Evolutionary conservation across 2,329 filamentous ascomycete species (phyloP).

Genomic region (Escovopsis sp.): DNA sequence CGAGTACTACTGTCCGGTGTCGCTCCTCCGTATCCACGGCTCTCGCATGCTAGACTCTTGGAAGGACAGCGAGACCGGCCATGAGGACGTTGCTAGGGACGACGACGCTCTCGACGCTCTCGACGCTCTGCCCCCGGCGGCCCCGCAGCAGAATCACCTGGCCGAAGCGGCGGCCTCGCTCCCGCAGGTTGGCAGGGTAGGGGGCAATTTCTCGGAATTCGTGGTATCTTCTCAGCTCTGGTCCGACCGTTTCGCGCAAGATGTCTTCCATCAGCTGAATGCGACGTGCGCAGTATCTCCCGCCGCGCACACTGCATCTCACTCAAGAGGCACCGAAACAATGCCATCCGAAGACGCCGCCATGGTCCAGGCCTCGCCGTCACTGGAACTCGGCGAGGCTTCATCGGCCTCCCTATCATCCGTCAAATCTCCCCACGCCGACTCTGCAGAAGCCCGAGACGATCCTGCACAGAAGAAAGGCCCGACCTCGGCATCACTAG

Average conservation of each 20-base stretch:
- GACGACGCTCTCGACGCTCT: too few relatives aligned
- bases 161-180: neutral
- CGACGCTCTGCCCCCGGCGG: neutral
- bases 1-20: conserved; percentile 92
- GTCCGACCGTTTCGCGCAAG: neutral
- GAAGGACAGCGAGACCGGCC: conserved; percentile 60
- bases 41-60: conserved; percentile 93
- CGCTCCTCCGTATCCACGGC: conserved; percentile 79
- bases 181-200: neutral
- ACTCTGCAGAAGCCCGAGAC: conserved; percentile 1
- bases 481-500: neutral
- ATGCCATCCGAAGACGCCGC: neutral
- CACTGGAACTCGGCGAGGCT: neutral
- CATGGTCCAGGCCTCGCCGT: neutral
- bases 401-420: neutral
- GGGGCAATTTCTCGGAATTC: neutral
- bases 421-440: neutral
- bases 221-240: neutral
- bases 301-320: neutral
- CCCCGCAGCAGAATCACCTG: neutral
- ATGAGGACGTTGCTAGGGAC: conserved; percentile 39
- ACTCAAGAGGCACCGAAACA: neutral
- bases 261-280: conserved; percentile 1
- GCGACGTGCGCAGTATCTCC: conserved; percentile 3
- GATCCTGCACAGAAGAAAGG: conserved; percentile 1